Base-by-base conservation (phyloP, 352 stramenopile genomes). In the Globisporangium camurandrum region DNA sequence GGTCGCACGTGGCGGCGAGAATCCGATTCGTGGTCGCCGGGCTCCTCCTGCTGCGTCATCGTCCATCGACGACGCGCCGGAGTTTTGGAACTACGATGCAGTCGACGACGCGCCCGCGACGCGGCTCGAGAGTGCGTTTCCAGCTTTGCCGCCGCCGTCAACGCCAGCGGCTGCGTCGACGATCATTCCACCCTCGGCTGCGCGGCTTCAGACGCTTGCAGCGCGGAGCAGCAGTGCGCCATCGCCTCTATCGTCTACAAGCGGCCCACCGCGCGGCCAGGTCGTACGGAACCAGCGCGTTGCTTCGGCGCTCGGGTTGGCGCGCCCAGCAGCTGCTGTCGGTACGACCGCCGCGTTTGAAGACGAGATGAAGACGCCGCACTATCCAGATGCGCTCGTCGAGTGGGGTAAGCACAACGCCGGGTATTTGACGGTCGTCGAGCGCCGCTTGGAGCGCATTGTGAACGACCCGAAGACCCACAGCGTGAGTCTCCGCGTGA, bases 381-480 rank as follows among this genome's bases (percentile, higher is more conserved):
- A 54, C 42, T 92, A 87, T 49, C 54, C 74, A 2, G 51, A 75
- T 33, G 59, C 84, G 9, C 48, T 92, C 23, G 64, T 89, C 19
- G 64, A 82, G 1, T 92, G 81, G 81, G 81, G 65, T 12, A 88
- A 88, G 41, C 61, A 62, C 0, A 92, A 92, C 47, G 57, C 64
- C 10, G 75, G 77, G 22, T 89, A 88, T 36, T 52, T 92, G 11
- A 58, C 71, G 6, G 71, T 86, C 23, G 75, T 92, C 8, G 77
- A 92, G 58, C 76, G 78, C 31, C 75, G 79, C 10, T 60, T 92
- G 20, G 75, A 92, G 48, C 73, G 76, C 12, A 79, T 92, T 38
- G 75, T 86, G 7, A 66, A 70, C 24, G 81, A 92, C 16, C 48
- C 64, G 2, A 73, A 63, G 48, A 88, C 77, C 49, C 75, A 88